Conservation (phyloP, 441 rosid genomes). For the Geranium incanum region DNA sequence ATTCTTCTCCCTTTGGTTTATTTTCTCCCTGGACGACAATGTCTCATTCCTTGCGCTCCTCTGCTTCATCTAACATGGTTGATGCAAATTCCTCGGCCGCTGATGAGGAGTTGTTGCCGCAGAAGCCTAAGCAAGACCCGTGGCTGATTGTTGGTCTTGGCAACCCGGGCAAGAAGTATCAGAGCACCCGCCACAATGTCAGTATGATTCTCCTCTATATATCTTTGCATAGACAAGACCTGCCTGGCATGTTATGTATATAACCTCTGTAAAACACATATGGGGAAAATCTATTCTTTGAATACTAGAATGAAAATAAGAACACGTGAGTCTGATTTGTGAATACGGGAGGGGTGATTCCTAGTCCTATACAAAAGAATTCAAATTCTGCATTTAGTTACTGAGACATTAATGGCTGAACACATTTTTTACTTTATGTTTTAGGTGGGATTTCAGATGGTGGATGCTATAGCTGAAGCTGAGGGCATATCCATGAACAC, state of each 20-base stretch:
- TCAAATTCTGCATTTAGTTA: background rate
- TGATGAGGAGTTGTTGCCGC: conserved; percentile 11
- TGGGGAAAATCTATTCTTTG: background rate
- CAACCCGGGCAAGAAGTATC: conserved; percentile 76
- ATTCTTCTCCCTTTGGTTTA: conserved; percentile 2
- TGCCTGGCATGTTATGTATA: background rate
- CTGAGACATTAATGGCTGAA: background rate
- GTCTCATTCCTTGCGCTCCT: background rate
- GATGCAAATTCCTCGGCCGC: background rate
- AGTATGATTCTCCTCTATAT: conserved; percentile 5
- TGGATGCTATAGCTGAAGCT: conserved; percentile 76
- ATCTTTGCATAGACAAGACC: background rate
- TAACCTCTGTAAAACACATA: background rate
- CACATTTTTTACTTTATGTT: background rate
- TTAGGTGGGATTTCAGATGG: conserved; percentile 89
- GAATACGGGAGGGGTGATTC: too few species aligned
- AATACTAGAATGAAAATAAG: background rate
- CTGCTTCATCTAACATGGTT: background rate
- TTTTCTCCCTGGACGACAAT: background rate
- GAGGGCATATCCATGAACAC: conserved; percentile 66
- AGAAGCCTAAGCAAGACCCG: conserved; percentile 33
- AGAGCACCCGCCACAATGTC: conserved; percentile 84
- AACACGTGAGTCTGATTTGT: background rate
- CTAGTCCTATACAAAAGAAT: too few species aligned
- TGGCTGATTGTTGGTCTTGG: conserved; percentile 93